These are phyloP conservation scores for Plasmodium yoelii DNA, from an alignment of 169 alveolate species.

Conservation along the genomic window DNA sequence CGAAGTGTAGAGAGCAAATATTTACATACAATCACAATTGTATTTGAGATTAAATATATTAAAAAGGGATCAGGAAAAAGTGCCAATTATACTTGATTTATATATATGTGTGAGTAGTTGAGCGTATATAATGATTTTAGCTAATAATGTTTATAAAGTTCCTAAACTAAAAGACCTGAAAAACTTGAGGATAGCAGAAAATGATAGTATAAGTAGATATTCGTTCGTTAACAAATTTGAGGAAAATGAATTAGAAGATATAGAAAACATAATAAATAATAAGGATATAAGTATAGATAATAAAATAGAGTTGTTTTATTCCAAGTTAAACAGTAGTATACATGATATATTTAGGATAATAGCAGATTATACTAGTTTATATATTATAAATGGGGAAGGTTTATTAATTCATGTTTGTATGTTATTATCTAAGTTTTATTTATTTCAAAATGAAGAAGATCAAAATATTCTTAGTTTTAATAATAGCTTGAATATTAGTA, in stretches of 20 bases:
- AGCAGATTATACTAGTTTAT: conserved; percentile 69
- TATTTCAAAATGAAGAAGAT: conserved; percentile 59
- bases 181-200: conserved; percentile 22
- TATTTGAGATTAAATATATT: not conserved
- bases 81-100: not conserved
- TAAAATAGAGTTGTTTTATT: conserved; percentile 57
- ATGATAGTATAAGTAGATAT: conserved; percentile 27
- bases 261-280: conserved; percentile 43
- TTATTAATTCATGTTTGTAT: conserved; percentile 55
- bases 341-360: conserved; percentile 59
- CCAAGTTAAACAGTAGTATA: conserved; percentile 57
- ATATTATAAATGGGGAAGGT: conserved; percentile 73
- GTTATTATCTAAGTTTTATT: conserved; percentile 67
- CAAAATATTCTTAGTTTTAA: conserved; percentile 57
- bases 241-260: conserved; percentile 54
- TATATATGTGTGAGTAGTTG: not conserved
- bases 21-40: too few species aligned
- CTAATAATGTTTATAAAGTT: conserved; percentile 31
- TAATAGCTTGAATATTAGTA: conserved; percentile 55
- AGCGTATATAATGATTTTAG: conserved; percentile 34
- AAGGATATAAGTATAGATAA: conserved; percentile 46
- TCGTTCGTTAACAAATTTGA: conserved; percentile 7
- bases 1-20: too few species aligned
- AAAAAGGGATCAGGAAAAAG: not conserved
- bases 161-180: conserved; percentile 29